These are phyloP conservation scores for Melanogaster broomeanus DNA, from an alignment of 768 basidiomycete genomes.

Conservation along the genomic window DNA sequence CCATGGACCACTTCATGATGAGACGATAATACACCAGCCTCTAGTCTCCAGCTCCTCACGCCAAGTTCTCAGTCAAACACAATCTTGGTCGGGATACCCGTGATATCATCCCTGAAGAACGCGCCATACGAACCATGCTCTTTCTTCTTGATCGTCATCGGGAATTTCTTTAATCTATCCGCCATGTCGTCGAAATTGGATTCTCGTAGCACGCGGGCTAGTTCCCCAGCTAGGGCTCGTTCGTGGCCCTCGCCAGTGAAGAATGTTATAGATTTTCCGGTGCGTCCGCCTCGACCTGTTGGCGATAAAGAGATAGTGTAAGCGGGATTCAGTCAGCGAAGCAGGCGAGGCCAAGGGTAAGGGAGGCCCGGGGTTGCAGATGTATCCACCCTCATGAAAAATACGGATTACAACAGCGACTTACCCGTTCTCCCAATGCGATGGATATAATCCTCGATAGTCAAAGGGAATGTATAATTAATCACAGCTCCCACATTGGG, in stretches of 20 bases:
- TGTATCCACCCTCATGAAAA: neutral
- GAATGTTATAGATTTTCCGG: conserved; percentile 92
- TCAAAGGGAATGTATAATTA: conserved; percentile 97
- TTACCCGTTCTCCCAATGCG: conserved; percentile 86
- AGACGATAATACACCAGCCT: neutral
- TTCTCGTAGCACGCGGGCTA: conserved; percentile 88
- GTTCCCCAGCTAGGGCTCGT: conserved; percentile 84
- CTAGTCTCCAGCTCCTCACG: no score
- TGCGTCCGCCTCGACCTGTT: conserved; percentile 84
- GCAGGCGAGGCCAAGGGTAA: neutral
- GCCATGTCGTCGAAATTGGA: conserved; percentile 78
- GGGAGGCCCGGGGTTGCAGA: neutral
- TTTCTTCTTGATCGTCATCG: conserved; percentile 97
- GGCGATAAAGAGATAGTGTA: neutral
- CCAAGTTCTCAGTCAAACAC: conserved; percentile 62
- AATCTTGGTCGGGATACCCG: conserved; percentile 73
- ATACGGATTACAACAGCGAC: conserved; percentile 2
- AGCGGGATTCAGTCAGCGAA: neutral
- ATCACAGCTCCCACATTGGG: conserved; percentile 93
- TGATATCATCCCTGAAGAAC: conserved; percentile 68
- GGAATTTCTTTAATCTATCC: conserved; percentile 72
- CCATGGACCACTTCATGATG: no score
- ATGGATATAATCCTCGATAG: conserved; percentile 91
- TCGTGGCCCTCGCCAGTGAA: conserved; percentile 94
- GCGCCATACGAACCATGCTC: conserved; percentile 89